Evolutionary conservation across 2,329 filamentous ascomycete genomes (phyloP), one percentile per base, ranked within the genome.

Genomic region (Colletotrichum tropicale): DNA sequence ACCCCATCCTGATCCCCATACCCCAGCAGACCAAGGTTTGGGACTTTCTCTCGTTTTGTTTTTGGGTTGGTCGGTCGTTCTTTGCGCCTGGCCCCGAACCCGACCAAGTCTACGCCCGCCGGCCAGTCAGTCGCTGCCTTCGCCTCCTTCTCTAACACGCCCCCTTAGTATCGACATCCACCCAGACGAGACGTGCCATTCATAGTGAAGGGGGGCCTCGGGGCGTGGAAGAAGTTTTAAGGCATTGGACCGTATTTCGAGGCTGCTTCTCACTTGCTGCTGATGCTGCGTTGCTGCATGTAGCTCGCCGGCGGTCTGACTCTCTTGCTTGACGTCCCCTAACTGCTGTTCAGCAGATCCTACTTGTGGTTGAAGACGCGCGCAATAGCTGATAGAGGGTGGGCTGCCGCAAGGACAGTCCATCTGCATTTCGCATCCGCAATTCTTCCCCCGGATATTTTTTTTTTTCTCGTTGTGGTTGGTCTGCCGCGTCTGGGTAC

Each of bases 21-120:
- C 73, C 38, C 73, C 69, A 75, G 71, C 70, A 68, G 26, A 72
- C 62, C 69, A 72, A 64, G 62, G 69, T 58, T 75, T 62, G 55
- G 69, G 64, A n/a, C 64, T 28, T 67, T 66, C 62, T 71, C 64
- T 48, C 62, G 55, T 30, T 60, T 48, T 52, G 72, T 66, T 56
- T 28, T 38, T 38, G 26, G 24, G 6, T 64, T 30, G 36, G 28
- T 55, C 61, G 16, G 43, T 66, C 62, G 13, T 66, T 56, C 71
- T 60, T 62, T 58, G 65, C 66, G 38, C 43, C 30, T 38, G 24
- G 55, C 43, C n/a, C 65, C 30, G 64, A 56, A 5, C 70, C 36
- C 38, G 21, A 32, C 36, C 38, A 26, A 32, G 26, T 55, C 58
- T 28, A 62, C 30, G 66, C 66, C 58, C 71, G 71, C 66, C 71